Evolutionary conservation across 306 rosid species (phyloP).

Genomic region (Inga laurina): DNA sequence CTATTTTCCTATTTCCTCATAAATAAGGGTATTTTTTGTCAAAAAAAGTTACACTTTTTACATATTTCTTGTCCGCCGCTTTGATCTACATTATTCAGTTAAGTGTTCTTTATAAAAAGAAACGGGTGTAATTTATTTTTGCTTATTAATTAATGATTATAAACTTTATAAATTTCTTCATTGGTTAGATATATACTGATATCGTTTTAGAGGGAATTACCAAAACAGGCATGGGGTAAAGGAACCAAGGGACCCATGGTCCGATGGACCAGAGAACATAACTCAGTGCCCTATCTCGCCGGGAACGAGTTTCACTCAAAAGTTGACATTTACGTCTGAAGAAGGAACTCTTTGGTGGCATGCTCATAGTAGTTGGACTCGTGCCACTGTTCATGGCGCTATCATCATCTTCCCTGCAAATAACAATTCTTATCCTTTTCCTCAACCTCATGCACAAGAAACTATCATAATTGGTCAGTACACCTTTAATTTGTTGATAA

Average conservation of each 20-base stretch:
- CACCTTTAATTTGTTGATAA: neutral
- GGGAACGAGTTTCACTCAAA: slow-evolving; percentile 37
- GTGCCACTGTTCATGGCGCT: slow-evolving; percentile 54
- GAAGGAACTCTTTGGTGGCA: slow-evolving; percentile 65
- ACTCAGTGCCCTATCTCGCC: slow-evolving; percentile 53
- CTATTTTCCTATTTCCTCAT: no score
- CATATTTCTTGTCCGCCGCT: no score
- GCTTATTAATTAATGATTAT: neutral
- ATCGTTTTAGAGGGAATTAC: neutral
- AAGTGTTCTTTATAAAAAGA: no score
- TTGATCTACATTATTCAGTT: no score
- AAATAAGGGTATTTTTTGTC: no score
- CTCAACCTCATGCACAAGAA: slow-evolving; percentile 36
- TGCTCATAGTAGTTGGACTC: slow-evolving; percentile 57
- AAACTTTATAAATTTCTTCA: no score
- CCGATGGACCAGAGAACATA: slow-evolving; percentile 42
- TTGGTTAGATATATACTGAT: neutral
- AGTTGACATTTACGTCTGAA: slow-evolving; percentile 39
- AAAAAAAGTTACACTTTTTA: no score
- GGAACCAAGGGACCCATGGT: slow-evolving; percentile 41
- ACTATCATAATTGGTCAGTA: slow-evolving; percentile 40
- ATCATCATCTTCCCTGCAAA: slow-evolving; percentile 42
- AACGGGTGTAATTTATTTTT: neutral
- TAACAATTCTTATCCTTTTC: slow-evolving; percentile 37
- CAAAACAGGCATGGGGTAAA: slow-evolving; percentile 43